Evolutionary conservation across 805 yeast species (phyloP).

Genomic region (Lipomyces oligophaga): DNA sequence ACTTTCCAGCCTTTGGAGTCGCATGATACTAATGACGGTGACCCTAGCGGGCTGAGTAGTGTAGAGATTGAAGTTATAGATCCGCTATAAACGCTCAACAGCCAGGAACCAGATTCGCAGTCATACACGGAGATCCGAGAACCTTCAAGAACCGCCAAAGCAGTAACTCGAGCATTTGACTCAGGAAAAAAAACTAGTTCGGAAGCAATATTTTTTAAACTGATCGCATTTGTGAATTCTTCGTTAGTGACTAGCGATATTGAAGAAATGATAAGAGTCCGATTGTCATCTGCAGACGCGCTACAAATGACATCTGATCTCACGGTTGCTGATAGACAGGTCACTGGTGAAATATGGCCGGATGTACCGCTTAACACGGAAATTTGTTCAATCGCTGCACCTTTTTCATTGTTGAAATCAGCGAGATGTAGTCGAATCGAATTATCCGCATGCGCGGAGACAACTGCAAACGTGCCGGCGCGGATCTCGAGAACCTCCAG

Average conservation of each 20-base stretch:
- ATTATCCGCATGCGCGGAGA: not conserved
- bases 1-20: slow-evolving; percentile 1
- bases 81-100: not conserved
- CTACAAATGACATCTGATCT: not conserved
- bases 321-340: not conserved
- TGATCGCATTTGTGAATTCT: not conserved
- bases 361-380: not conserved
- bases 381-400: not conserved
- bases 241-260: not conserved
- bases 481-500: not conserved
- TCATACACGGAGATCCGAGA: not conserved
- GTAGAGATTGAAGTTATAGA: not conserved
- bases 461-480: not conserved
- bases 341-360: not conserved
- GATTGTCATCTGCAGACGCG: slow-evolving; percentile 1
- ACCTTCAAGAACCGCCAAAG: not conserved
- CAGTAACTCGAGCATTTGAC: not conserved
- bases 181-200: not conserved
- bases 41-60: not conserved
- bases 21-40: not conserved
- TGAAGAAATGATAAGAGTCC: not conserved
- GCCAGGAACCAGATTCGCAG: not conserved
- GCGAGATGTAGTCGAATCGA: not conserved
- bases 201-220: not conserved
- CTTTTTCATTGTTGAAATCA: not conserved